Conservation (phyloP, 495 filamentous ascomycete genomes). For the Aspergillus wentii region DNA sequence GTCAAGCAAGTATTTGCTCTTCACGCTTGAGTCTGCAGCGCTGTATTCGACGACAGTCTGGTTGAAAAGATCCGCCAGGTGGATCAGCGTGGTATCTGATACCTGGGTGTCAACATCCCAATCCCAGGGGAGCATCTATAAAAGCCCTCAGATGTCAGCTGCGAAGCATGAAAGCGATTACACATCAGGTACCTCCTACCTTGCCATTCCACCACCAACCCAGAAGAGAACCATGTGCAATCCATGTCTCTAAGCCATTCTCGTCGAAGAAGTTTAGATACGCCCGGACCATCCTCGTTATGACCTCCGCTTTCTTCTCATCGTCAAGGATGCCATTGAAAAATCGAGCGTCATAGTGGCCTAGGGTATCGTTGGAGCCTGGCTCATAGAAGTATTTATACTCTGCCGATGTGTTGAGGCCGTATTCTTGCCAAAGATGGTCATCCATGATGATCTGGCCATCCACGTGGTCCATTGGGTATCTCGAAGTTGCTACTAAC, state of each 20-base stretch:
- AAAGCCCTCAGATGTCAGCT: not conserved
- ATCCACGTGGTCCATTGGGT: no score
- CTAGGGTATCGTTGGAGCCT: conserved; percentile 48
- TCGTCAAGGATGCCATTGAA: conserved; percentile 58
- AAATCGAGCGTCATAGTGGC: conserved; percentile 71
- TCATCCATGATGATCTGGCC: conserved; percentile 9
- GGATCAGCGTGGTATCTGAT: conserved; percentile 53
- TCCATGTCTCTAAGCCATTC: conserved; percentile 73
- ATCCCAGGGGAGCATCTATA: conserved; percentile 75
- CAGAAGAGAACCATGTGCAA: conserved; percentile 80
- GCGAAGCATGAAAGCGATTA: no score
- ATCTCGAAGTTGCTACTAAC: no score
- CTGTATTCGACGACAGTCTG: conserved; percentile 57
- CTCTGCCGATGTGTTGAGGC: conserved; percentile 29
- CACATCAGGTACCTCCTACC: conserved; percentile 26
- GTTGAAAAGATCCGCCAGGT: conserved; percentile 61
- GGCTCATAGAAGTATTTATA: conserved; percentile 54
- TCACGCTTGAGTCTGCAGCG: conserved; percentile 20
- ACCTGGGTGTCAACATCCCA: conserved; percentile 86
- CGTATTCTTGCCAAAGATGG: conserved; percentile 22
- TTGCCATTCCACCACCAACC: conserved; percentile 92
- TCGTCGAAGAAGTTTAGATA: conserved; percentile 64
- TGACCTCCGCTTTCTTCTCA: conserved; percentile 55
- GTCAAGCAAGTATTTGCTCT: conserved; percentile 67
- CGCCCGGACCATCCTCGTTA: conserved; percentile 65